Conservation (phyloP, 73 alveolate genomes). For the Tetrahymena borealis region DNA sequence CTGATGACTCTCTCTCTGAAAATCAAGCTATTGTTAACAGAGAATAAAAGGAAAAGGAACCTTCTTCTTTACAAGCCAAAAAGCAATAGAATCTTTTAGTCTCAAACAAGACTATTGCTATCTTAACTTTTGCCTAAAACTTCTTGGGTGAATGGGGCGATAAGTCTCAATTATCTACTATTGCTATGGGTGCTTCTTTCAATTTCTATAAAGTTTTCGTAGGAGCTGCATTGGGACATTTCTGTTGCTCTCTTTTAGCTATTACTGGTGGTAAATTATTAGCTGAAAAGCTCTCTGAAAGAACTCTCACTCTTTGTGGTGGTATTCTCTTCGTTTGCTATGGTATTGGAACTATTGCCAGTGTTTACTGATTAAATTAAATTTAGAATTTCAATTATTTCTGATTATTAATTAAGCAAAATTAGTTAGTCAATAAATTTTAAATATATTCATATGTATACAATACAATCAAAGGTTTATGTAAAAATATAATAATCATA, state of each 20-base stretch:
- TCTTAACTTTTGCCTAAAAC: background rate
- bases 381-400: background rate
- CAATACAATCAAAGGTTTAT: too few relatives aligned
- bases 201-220: slow-evolving; percentile 15
- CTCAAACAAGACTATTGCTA: background rate
- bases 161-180: background rate
- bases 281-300: slow-evolving; percentile 39
- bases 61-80: background rate
- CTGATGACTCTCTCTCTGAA: background rate
- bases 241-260: slow-evolving; percentile 38
- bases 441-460: too few relatives aligned
- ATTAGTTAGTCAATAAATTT: background rate
- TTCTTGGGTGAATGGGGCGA: background rate
- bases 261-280: slow-evolving; percentile 43
- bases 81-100: background rate
- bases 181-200: background rate
- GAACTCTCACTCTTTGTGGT: slow-evolving; percentile 30
- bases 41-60: background rate
- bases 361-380: background rate
- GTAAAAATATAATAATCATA: too few relatives aligned
- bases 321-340: slow-evolving; percentile 32
- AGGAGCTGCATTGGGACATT: slow-evolving; percentile 49
- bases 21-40: background rate
- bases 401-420: too few relatives aligned
- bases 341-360: background rate